Evolutionary conservation across 78 protist species (phyloP).

Genomic region (Neovahlkampfia damariscottae): DNA sequence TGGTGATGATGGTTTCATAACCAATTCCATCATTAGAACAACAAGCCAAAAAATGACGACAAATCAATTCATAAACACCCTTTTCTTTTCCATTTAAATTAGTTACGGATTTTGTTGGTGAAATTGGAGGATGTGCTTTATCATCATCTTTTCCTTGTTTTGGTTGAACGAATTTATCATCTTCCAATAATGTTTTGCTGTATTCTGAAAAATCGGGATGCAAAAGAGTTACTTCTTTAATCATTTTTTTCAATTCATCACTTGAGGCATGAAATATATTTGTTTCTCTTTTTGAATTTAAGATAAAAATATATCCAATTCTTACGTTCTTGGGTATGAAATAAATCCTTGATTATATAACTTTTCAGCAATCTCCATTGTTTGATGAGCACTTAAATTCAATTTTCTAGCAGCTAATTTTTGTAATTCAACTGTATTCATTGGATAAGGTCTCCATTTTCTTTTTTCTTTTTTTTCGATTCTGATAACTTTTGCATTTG

Average conservation of each 20-base stretch:
- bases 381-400: slow-evolving; percentile 43
- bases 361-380: slow-evolving; percentile 60
- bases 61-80: slow-evolving; percentile 71
- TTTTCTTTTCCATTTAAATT: slow-evolving; percentile 11
- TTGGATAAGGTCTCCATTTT: slow-evolving; percentile 77
- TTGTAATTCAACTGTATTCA: slow-evolving; percentile 87
- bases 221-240: neutral
- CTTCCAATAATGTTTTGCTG: slow-evolving; percentile 20
- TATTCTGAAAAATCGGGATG: slow-evolving; percentile 57
- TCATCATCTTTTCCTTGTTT: slow-evolving; percentile 73
- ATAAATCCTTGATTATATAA: slow-evolving; percentile 78
- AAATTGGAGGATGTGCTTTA: slow-evolving; percentile 97
- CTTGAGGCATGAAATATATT: slow-evolving; percentile 10
- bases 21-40: slow-evolving; percentile 80
- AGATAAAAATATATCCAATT: too few species aligned
- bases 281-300: too few species aligned
- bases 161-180: slow-evolving; percentile 59
- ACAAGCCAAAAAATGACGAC: slow-evolving; percentile 92
- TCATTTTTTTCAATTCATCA: slow-evolving; percentile 46
- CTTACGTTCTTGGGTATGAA: slow-evolving; percentile 95
- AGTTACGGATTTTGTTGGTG: slow-evolving; percentile 62
- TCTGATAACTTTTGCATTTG: slow-evolving; percentile 19
- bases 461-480: slow-evolving; percentile 16
- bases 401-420: slow-evolving; percentile 61
- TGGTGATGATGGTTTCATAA: slow-evolving; percentile 57